phyloP scores from a whole-genome alignment of 208 protist species.

The Balamuthia mandrillaris region DNA sequence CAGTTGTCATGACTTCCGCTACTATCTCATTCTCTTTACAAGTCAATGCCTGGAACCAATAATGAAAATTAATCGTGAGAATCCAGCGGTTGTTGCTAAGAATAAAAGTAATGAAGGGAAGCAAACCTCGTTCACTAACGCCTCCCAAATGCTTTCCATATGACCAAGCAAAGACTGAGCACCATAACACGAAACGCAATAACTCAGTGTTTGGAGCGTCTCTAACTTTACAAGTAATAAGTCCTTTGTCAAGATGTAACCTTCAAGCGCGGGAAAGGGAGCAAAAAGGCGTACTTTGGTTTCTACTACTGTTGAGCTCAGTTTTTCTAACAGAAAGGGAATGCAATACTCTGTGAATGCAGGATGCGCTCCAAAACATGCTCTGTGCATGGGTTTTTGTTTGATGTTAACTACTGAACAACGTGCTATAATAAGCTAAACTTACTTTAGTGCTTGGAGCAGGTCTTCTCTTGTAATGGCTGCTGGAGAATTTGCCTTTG shows the following conservation, averaged over 20 bases:
- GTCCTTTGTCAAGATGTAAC: too few species aligned
- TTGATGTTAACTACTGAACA: not conserved
- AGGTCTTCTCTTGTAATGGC: constrained; percentile 52
- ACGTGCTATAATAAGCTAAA: too few species aligned
- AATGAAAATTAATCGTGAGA: not conserved
- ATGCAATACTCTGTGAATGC: constrained; percentile 3
- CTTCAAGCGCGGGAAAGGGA: too few species aligned
- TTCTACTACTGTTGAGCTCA: not conserved
- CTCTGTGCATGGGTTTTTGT: not conserved
- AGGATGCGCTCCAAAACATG: not conserved
- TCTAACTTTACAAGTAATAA: not conserved
- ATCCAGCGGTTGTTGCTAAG: not conserved
- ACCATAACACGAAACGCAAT: not conserved
- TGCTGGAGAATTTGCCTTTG: constrained; percentile 47
- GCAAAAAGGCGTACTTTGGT: not conserved
- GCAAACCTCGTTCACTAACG: not conserved
- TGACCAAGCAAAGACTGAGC: not conserved
- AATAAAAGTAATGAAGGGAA: not conserved
- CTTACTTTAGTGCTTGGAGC: not conserved
- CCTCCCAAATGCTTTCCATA: constrained; percentile 21
- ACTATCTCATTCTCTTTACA: constrained; percentile 1
- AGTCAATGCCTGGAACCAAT: not conserved
- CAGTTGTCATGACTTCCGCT: not conserved
- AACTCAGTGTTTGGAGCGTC: not conserved
- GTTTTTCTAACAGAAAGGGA: constrained; percentile 10